Conservation (phyloP, 2,329 filamentous ascomycete genomes). For the Verticillium klebahnii region DNA sequence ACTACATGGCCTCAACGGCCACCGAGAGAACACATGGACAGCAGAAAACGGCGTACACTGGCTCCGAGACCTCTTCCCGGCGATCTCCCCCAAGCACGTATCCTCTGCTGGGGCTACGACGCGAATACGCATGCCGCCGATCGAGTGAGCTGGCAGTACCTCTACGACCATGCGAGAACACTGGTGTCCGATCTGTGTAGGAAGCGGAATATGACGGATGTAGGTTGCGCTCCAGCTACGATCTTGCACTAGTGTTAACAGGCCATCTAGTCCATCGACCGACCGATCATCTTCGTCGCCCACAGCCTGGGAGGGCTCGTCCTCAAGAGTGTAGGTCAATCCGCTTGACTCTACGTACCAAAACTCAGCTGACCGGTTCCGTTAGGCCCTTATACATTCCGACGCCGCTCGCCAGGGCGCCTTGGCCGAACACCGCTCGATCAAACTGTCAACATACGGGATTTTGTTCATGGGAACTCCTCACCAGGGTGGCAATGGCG, state of each 20-base stretch:
- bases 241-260: background rate
- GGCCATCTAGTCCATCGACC: conserved; percentile 16
- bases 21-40: conserved; percentile 17
- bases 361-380: conserved; percentile 13
- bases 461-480: conserved; percentile 34
- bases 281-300: conserved; percentile 24
- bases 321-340: conserved; percentile 27
- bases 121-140: conserved; percentile 19
- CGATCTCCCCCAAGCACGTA: conserved; percentile 22
- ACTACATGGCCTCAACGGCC: conserved; percentile 19
- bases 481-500: conserved; percentile 28
- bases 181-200: conserved; percentile 27
- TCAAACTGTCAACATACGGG: conserved; percentile 29
- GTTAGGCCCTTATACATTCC: conserved; percentile 21
- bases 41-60: conserved; percentile 16
- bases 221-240: background rate
- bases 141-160: conserved; percentile 19
- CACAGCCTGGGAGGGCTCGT: conserved; percentile 28
- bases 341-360: too few species aligned
- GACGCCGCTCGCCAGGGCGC: conserved; percentile 19
- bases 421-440: conserved; percentile 21
- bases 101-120: conserved; percentile 29
- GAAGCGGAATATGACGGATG: conserved; percentile 18
- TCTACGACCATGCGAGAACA: conserved; percentile 26
- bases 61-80: conserved; percentile 22